phyloP scores from a whole-genome alignment of 495 filamentous ascomycete species.

The Penicillium atrosanguineum region DNA sequence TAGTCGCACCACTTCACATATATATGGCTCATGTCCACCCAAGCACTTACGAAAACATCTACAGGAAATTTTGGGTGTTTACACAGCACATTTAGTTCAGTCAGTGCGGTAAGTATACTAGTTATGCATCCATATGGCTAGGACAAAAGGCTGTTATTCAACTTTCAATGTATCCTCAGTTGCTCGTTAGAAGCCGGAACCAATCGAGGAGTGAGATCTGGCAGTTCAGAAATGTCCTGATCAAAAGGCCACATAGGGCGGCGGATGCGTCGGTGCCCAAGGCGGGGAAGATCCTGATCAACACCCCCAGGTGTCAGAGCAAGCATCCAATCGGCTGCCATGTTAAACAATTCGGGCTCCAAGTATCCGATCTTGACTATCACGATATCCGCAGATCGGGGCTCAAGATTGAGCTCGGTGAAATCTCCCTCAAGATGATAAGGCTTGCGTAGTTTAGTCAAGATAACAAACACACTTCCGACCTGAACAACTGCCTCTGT shows the following conservation, averaged over 20 bases:
- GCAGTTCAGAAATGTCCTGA: constrained; percentile 29
- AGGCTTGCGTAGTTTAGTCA: constrained; percentile 56
- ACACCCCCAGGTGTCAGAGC: constrained; percentile 55
- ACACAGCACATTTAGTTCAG: too few species aligned
- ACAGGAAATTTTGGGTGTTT: too few species aligned
- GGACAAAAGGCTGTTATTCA: too few species aligned
- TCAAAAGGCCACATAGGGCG: constrained; percentile 60
- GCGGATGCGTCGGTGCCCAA: constrained; percentile 48
- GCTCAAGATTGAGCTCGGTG: constrained; percentile 44
- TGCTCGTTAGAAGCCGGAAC: constrained; percentile 43
- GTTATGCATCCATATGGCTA: too few species aligned
- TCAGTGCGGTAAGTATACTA: too few species aligned
- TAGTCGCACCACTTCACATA: too few species aligned
- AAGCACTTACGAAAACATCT: too few species aligned
- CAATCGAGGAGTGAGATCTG: constrained; percentile 40
- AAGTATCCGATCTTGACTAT: constrained; percentile 61
- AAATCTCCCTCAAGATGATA: constrained; percentile 58
- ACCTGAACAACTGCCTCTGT: constrained; percentile 52
- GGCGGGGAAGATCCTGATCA: constrained; percentile 50
- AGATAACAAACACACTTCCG: constrained; percentile 53
- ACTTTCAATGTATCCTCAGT: too few species aligned
- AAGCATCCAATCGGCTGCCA: constrained; percentile 56
- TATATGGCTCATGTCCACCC: too few species aligned
- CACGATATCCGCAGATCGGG: constrained; percentile 50
- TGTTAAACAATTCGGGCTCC: constrained; percentile 55